These are phyloP conservation scores for Emydomyces testavorans DNA, from an alignment of 2,329 filamentous ascomycete species.

Conservation along the genomic window DNA sequence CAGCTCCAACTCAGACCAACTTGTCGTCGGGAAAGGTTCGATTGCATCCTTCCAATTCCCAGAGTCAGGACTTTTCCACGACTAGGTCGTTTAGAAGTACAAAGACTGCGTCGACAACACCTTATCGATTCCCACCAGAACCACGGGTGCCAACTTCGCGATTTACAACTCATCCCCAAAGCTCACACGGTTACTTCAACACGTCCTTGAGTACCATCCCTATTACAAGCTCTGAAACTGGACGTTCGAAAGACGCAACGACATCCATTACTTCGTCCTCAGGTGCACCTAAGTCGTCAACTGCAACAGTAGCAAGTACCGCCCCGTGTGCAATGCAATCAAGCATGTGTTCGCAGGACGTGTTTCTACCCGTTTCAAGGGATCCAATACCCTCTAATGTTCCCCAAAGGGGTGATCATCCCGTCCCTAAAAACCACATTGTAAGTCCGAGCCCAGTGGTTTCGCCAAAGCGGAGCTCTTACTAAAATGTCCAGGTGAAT, in stretches of 20 bases:
- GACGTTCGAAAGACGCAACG: too few species aligned
- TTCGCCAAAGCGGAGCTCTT: too few species aligned
- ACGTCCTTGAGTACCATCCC: not conserved
- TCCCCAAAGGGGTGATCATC: conserved; percentile 31
- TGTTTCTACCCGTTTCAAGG: conserved; percentile 34
- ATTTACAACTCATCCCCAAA: not conserved
- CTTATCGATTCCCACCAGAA: conserved; percentile 1
- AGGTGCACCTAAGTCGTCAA: not conserved
- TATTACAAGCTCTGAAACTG: not conserved
- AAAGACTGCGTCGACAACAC: not conserved
- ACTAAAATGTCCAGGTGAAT: conserved; percentile 22
- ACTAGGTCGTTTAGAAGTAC: not conserved
- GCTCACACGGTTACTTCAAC: not conserved
- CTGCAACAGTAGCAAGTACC: not conserved
- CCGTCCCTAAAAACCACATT: conserved; percentile 31
- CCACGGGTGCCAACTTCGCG: not conserved
- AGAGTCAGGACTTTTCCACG: not conserved
- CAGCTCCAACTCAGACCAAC: not conserved
- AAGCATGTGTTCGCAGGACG: conserved; percentile 30
- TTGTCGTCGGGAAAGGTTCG: not conserved
- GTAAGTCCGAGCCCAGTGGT: conserved; percentile 22
- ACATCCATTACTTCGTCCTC: too few species aligned
- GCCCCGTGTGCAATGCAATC: not conserved
- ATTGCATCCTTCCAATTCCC: not conserved
- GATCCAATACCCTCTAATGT: conserved; percentile 32